Percentiles rank a stretch among this genome's conserved stretches.
Conservation (phyloP, 352 stramenopile species). For the Phytophthora gonapodyides region DNA sequence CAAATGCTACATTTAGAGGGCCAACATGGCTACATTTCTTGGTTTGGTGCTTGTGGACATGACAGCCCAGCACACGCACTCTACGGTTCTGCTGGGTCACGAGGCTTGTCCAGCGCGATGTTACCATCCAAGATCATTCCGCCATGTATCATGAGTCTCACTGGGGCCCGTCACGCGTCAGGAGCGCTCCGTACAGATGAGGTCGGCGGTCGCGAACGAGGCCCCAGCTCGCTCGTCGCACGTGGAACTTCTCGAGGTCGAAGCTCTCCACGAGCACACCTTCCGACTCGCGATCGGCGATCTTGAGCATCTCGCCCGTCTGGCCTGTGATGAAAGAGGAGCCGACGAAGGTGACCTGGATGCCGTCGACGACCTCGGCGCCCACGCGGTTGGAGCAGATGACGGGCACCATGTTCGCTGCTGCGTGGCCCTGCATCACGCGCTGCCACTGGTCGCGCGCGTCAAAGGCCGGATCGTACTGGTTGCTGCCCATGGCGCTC, state of each 20-base stretch:
- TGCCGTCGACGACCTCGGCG: conserved; percentile 74
- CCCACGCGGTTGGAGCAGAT: conserved; percentile 92
- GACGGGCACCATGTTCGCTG: conserved; percentile 90
- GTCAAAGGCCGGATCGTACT: conserved; percentile 89
- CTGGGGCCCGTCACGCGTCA: conserved; percentile 78
- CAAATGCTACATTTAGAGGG: conserved; percentile 32
- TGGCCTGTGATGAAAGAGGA: conserved; percentile 93
- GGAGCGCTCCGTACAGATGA: conserved; percentile 77
- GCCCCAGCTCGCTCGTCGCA: conserved; percentile 85
- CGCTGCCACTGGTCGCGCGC: conserved; percentile 91
- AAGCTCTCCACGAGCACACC: conserved; percentile 88
- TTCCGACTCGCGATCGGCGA: conserved; percentile 86
- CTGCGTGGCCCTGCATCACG: conserved; percentile 91
- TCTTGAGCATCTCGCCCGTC: conserved; percentile 91
- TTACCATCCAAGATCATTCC: conserved; percentile 11
- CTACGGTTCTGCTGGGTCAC: conserved; percentile 15
- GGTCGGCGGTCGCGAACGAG: conserved; percentile 88
- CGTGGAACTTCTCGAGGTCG: conserved; percentile 85
- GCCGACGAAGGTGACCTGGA: conserved; percentile 91
- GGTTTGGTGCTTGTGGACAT: conserved; percentile 5
- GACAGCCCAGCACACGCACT: conserved; percentile 14
- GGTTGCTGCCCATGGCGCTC: conserved; percentile 85
- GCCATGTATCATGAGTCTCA: conserved; percentile 22
- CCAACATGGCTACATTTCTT: conserved; percentile 5
- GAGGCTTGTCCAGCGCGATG: conserved; percentile 6